Percentiles rank a stretch among this genome's conserved stretches.
These are phyloP conservation scores for Aspergillus egyptiacus DNA, from an alignment of 495 filamentous ascomycete genomes.

Conservation along the genomic window DNA sequence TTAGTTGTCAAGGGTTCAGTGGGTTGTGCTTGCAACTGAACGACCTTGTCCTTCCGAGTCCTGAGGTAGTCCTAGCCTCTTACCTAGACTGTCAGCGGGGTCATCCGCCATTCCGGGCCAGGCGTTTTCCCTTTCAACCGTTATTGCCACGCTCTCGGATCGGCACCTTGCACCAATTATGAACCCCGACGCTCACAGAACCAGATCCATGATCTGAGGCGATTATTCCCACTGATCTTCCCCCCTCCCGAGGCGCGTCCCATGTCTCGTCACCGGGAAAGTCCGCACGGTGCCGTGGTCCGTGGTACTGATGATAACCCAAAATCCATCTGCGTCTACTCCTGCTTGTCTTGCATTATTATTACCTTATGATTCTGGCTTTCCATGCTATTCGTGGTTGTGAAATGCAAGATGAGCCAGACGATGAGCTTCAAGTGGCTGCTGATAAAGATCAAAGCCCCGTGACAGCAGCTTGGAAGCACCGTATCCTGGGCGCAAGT, in stretches of 20 bases:
- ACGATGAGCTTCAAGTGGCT: background rate
- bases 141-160: constrained; percentile 21
- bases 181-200: constrained; percentile 11
- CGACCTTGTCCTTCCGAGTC: constrained; percentile 12
- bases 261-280: constrained; percentile 21
- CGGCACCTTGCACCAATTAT: constrained; percentile 13
- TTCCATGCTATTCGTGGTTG: no score
- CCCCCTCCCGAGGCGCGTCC: constrained; percentile 28
- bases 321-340: background rate
- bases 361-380: no score
- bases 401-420: background rate
- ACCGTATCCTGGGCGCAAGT: background rate
- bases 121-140: background rate
- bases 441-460: background rate
- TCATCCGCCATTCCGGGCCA: constrained; percentile 11
- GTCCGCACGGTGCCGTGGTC: constrained; percentile 23
- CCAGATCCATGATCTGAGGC: no score
- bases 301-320: constrained; percentile 5
- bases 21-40: constrained; percentile 9
- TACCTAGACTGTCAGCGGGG: constrained; percentile 15
- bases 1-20: background rate
- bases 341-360: background rate
- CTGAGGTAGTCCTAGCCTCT: no score
- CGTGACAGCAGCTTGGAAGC: constrained; percentile 3
- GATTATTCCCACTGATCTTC: constrained; percentile 38